Evolutionary conservation across 1,139 yeast genomes (phyloP), one percentile per base, ranked within the genome.

Genomic region (Protomyces pachydermus): DNA sequence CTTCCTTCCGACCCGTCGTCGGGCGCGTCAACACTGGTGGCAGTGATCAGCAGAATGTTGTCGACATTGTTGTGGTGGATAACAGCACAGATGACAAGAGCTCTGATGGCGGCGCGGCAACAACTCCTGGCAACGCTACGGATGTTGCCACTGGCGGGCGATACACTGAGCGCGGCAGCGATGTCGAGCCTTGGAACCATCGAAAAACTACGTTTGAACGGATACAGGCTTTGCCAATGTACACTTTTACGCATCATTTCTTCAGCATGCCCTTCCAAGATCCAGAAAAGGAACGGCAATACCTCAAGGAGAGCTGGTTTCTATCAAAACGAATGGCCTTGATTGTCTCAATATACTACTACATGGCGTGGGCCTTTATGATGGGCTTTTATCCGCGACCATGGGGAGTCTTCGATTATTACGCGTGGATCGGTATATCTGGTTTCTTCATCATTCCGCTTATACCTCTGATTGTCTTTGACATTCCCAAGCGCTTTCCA

Each of bases 251-350:
- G 9, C 28, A 45, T 9, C 58, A 46, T 5, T 60, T 60, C 38
- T 60, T 60, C 54, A 52, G 25, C 39, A 25, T 54, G 48, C 25
- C 52, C 2, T 60, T 54, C 34, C 58, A 54, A 16, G 64, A 60
- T n/a, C 64, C 64, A 20, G 58, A 25, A 18, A 60, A 60, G 50
- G 64, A 60, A 32, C 58, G 64, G 32, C 58, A 60, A 10, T 60
- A 54, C 32, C 54, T 38, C 28, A 54, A 37, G 50, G 64, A 60
- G 39, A 46, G 50, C 23, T 60, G 64, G 64, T 54, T 46, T 10
- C 16, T 54, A 18, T 46, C 58, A 25, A 60, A 60, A 54, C 37
- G 58, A 4, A 60, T 54, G 12, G 58, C 64, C 9, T 42, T 60
- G 16, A 53, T 37, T 38, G 54, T 56, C 3, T 60, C 58, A 14